A percentile compares a stretch with the other conserved stretches of the same genome.
Conservation (phyloP, 352 stramenopile species). For the Phytophthora chlamydospora region DNA sequence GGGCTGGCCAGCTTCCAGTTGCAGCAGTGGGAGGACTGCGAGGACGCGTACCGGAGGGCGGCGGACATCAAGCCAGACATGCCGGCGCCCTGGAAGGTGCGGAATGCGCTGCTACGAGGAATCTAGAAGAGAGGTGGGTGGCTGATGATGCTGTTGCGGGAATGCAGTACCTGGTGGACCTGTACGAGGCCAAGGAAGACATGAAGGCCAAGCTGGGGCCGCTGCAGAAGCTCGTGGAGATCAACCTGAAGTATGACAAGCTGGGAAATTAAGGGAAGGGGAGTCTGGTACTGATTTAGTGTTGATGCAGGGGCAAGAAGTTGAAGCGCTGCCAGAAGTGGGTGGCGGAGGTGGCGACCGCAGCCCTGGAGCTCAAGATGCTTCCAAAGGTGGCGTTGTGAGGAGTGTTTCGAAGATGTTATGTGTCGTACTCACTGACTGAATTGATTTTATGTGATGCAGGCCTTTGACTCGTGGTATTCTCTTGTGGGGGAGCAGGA, state of each 20-base stretch:
- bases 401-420: background rate
- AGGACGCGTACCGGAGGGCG: constrained; percentile 70
- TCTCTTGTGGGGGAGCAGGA: constrained; percentile 52
- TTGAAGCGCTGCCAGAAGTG: constrained; percentile 84
- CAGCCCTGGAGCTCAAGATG: constrained; percentile 58
- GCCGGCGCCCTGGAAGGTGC: constrained; percentile 83
- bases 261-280: background rate
- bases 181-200: constrained; percentile 63
- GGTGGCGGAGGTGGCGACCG: constrained; percentile 65
- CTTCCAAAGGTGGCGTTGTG: constrained; percentile 38
- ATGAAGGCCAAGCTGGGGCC: constrained; percentile 65
- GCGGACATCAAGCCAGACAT: constrained; percentile 75
- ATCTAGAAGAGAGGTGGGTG: background rate
- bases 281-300: constrained; percentile 5
- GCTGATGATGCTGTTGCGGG: constrained; percentile 10
- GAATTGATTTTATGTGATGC: constrained; percentile 1
- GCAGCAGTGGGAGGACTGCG: constrained; percentile 73
- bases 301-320: constrained; percentile 62
- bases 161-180: constrained; percentile 73
- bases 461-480: constrained; percentile 85
- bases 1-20: constrained; percentile 80
- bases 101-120: background rate
- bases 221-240: constrained; percentile 75
- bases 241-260: constrained; percentile 61
- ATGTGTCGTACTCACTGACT: constrained; percentile 1